Conservation (phyloP, 345 rosid species). For the Trapa bicornis region DNA sequence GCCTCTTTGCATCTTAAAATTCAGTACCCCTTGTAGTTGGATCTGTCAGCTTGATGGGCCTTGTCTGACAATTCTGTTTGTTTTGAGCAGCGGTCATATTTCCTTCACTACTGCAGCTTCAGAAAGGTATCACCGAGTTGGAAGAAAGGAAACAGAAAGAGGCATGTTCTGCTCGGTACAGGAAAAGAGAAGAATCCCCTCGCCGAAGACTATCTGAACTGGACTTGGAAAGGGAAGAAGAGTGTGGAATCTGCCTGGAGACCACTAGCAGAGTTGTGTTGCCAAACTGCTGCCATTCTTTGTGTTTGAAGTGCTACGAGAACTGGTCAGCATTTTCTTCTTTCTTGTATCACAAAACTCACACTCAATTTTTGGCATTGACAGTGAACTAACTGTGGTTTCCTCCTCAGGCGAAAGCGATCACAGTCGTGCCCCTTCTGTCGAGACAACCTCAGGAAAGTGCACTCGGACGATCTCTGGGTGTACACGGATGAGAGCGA, state of each 20-base stretch:
- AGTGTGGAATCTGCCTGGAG: slow-evolving; percentile 81
- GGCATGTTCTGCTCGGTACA: slow-evolving; percentile 30
- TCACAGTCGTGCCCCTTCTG: slow-evolving; percentile 84
- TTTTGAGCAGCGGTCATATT: slow-evolving; percentile 47
- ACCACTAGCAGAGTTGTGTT: slow-evolving; percentile 40
- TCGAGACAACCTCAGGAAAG: slow-evolving; percentile 49
- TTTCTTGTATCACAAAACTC: background rate
- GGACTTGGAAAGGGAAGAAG: slow-evolving; percentile 57
- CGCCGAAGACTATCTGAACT: slow-evolving; percentile 32
- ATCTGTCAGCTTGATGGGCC: background rate
- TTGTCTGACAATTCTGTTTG: background rate
- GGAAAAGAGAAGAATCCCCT: slow-evolving; percentile 34
- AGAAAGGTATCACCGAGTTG: slow-evolving; percentile 52
- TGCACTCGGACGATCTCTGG: slow-evolving; percentile 59
- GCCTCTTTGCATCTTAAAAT: background rate
- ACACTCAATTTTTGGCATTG: background rate
- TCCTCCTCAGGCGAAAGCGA: slow-evolving; percentile 38
- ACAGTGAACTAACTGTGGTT: slow-evolving; percentile 5
- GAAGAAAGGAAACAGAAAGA: slow-evolving; percentile 65
- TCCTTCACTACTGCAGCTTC: slow-evolving; percentile 68
- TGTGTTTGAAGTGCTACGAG: slow-evolving; percentile 55
- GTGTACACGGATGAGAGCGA: slow-evolving; percentile 38
- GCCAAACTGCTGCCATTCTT: slow-evolving; percentile 65
- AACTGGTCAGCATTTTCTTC: slow-evolving; percentile 39
- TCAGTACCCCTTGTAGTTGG: background rate